Percentiles rank a stretch among this genome's conserved stretches.
Conservation (phyloP, 2,329 filamentous ascomycete genomes). For the Fusarium mundagurra region DNA sequence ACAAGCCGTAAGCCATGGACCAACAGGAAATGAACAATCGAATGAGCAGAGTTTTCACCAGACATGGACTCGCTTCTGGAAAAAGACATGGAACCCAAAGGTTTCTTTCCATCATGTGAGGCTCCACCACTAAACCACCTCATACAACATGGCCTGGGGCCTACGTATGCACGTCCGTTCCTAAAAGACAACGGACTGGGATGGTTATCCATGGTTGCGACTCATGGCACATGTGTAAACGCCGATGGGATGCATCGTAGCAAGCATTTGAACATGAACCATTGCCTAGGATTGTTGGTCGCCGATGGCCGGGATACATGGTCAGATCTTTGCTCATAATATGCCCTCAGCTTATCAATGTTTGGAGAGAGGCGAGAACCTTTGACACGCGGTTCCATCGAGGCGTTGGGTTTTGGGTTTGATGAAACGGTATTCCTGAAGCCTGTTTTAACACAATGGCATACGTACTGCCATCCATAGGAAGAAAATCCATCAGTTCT, state of each 20-base stretch:
- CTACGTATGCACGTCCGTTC: constrained; percentile 13
- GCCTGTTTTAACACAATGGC: background rate
- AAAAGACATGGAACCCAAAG: constrained; percentile 23
- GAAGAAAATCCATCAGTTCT: background rate
- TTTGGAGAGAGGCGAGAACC: background rate
- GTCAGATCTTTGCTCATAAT: background rate
- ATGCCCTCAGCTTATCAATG: background rate
- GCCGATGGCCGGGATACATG: background rate
- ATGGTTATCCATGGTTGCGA: constrained; percentile 8
- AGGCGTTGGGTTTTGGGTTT: background rate
- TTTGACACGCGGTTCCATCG: background rate
- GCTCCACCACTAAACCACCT: constrained; percentile 22
- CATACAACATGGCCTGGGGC: background rate
- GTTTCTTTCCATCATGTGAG: constrained; percentile 30
- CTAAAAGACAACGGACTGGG: background rate
- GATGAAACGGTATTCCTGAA: constrained; percentile 2
- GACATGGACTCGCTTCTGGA: constrained; percentile 29
- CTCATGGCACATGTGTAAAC: constrained; percentile 13
- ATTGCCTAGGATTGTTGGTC: constrained; percentile 17
- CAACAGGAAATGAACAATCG: constrained; percentile 21
- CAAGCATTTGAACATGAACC: constrained; percentile 1
- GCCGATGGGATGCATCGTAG: constrained; percentile 9
- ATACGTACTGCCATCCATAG: background rate
- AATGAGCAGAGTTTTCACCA: constrained; percentile 31
- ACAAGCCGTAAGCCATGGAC: constrained; percentile 5